Base-by-base conservation (phyloP, 1,284 basidiomycete genomes). In the Somion occarium region DNA sequence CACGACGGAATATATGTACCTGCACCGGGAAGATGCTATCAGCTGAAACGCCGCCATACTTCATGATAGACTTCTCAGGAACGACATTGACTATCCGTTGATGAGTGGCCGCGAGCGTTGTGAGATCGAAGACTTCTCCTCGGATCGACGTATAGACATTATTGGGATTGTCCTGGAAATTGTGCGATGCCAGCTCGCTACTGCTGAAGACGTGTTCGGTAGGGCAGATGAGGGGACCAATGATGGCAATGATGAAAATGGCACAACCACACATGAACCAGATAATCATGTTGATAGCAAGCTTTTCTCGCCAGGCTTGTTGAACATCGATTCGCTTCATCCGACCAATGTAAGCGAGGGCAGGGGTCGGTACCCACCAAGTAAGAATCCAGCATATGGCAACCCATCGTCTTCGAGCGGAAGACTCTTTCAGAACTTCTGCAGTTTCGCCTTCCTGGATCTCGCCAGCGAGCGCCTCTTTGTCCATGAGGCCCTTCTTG, bases 251-350 rank as follows among this genome's bases (percentile, higher is more conserved):
- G 63, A 99, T 88, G 68, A 99, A 99, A 52, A 96, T 78, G 2
- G 93, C 87, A 61, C 83, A 85, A 20, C 70, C 85, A 63, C 94
- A 98, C 48, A 92, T 76, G 64, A 98, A 87, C 95, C 95, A 98
- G 63, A 99, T 98, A 70, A 98, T 79, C 55, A 97, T 70, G 71
- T 99, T 98, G 68, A 98, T 83, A 2, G 95, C 91, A 1, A 99
- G 77, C 73, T 98, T 99, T 72, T 99, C 96, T 59, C 95, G 76
- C 96, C 95, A 98, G 0, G 96, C 96, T 71, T 98, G 94, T 41
- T 90, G 85, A 38, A 99, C 80, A 62, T 99, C 97, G 55, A 88
- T 71, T 11, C 95, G 86, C 73, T 98, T 98, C 91, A 99, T 94
- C 20, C 91, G 80, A 1, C 91, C 91, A 50, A 92, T 62, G 66